Evolutionary conservation across 352 stramenopile species (phyloP).

Genomic region (Pythium oligandrum): DNA sequence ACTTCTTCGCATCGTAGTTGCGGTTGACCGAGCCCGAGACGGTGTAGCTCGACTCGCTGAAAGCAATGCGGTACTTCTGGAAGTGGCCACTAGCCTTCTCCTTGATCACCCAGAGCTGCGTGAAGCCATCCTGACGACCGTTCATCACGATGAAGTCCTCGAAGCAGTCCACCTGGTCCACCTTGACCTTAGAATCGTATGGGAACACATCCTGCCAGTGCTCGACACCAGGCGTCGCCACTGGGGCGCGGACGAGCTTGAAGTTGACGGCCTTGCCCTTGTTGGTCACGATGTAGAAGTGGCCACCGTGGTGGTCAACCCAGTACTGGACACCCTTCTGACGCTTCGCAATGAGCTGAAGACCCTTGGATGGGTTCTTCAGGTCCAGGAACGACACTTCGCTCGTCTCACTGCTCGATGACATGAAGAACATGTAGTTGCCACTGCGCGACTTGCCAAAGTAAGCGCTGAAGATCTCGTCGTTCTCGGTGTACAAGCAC

Average conservation of each 20-base stretch:
- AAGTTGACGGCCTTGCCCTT: slow-evolving; percentile 92
- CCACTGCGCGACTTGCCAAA: slow-evolving; percentile 91
- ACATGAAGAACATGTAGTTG: slow-evolving; percentile 90
- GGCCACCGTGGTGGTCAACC: slow-evolving; percentile 83
- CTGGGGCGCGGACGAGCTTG: slow-evolving; percentile 80
- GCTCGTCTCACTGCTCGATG: slow-evolving; percentile 88
- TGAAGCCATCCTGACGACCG: slow-evolving; percentile 83
- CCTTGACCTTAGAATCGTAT: slow-evolving; percentile 73
- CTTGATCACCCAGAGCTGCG: slow-evolving; percentile 81
- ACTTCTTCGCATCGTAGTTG: slow-evolving; percentile 86
- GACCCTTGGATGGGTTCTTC: slow-evolving; percentile 33
- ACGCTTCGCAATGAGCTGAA: slow-evolving; percentile 61
- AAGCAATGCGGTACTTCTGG: slow-evolving; percentile 66
- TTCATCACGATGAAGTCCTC: slow-evolving; percentile 81
- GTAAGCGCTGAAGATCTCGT: slow-evolving; percentile 92
- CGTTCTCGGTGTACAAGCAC: slow-evolving; percentile 92
- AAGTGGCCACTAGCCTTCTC: slow-evolving; percentile 29
- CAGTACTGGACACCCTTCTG: slow-evolving; percentile 73
- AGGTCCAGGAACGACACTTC: slow-evolving; percentile 85
- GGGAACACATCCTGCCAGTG: slow-evolving; percentile 89
- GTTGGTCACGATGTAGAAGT: slow-evolving; percentile 95
- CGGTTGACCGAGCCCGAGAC: slow-evolving; percentile 73
- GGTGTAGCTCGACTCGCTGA: slow-evolving; percentile 89
- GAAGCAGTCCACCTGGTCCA: slow-evolving; percentile 89
- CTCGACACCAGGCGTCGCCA: slow-evolving; percentile 36